phyloP scores from a whole-genome alignment of 306 rosid genomes.

The Parietaria judaica region DNA sequence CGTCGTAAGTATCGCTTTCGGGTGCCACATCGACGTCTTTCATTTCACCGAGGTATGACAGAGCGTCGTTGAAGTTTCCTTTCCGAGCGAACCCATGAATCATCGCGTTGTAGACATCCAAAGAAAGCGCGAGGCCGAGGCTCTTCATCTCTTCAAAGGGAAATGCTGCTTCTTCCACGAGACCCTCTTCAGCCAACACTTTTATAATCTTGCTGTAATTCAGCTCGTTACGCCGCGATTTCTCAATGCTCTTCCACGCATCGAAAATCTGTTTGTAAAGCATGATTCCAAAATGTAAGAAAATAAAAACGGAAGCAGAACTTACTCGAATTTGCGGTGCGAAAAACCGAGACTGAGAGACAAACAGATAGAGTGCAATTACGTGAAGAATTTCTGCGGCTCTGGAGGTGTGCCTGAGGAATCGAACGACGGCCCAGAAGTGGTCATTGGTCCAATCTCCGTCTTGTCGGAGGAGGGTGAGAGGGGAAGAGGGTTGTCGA shows the following conservation, averaged over 20 bases:
- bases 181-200: constrained; percentile 41
- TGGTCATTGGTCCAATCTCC: constrained; percentile 58
- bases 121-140: constrained; percentile 33
- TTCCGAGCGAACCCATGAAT: constrained; percentile 45
- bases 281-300: not conserved
- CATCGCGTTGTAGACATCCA: constrained; percentile 42
- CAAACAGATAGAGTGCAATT: not conserved
- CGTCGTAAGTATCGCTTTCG: constrained; percentile 51
- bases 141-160: constrained; percentile 47
- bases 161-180: constrained; percentile 42
- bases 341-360: not conserved
- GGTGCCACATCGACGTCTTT: constrained; percentile 33
- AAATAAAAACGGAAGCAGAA: not conserved
- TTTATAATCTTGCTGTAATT: constrained; percentile 49
- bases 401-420: constrained; percentile 45
- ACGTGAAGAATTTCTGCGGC: constrained; percentile 47
- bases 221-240: constrained; percentile 40
- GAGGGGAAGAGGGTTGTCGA: constrained; percentile 28
- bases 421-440: constrained; percentile 57
- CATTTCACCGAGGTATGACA: constrained; percentile 42
- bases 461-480: constrained; percentile 32
- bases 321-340: not conserved
- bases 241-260: constrained; percentile 57
- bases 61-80: constrained; percentile 42
- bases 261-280: constrained; percentile 43